Base-by-base conservation (phyloP, 176 grass and related monocot species). In the Thalia dealbata region DNA sequence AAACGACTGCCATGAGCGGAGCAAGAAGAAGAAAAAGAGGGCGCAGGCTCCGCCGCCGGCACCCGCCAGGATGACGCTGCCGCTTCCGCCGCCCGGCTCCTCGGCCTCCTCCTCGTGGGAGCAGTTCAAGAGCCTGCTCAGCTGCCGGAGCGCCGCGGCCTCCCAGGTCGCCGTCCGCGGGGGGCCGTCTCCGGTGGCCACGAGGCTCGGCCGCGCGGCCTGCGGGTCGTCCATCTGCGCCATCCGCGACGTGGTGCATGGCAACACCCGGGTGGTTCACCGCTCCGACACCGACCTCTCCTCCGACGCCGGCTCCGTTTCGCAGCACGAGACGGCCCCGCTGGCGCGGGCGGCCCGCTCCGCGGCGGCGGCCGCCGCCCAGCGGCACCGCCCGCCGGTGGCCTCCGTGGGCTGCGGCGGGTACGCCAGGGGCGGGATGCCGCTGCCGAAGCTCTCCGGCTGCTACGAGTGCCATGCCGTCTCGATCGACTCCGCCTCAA, bases 81-180 rank as follows among this genome's bases (percentile, higher is more conserved):
- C 70, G 10, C 10, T 58, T n/a, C 21, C 69, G 32, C 32, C 32
- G 4, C 21, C 85, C n/a, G n/a, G n/a, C n/a, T n/a, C n/a, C 14
- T 32, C 71, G 7, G 28, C 71, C 25, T 30, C 85, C 1, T 81
- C 87, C 12, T 89, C 84, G 0, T 96, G 92, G 92, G 86, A 87
- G 78, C 92, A 96, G 67, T 79, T 92, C 12, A 96, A 92, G 84
- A 75, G 84, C 74, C 75, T 92, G 26, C 83, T 96, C 38, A 96
- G 86, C 82, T 96, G 92, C 86, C 79, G 86, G 14, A 85, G 72
- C 82, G 59, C 89, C 19, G 75, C 78, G 0, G 81, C 79, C n/a
- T 54, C 84, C 13, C 84, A 86, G 64, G 86, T 92, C 69, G 86
- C 90, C 84, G 85, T 89, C 82, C 72, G 83, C 7, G 69, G 32